These are phyloP conservation scores for Aristolochia fimbriata DNA, from an alignment of 164 flowering plant species.

Conservation along the genomic window DNA sequence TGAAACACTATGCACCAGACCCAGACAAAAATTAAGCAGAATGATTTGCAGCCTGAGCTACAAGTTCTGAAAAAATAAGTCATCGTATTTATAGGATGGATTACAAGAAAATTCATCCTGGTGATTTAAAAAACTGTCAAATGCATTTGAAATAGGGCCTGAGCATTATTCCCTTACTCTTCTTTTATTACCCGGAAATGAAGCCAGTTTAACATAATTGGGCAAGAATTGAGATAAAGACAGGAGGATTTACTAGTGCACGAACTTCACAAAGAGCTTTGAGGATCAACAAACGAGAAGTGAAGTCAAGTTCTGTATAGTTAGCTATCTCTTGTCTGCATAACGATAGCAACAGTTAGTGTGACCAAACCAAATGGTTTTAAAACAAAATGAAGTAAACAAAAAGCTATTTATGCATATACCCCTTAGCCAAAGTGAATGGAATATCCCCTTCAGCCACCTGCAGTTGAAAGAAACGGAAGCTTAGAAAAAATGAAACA, in stretches of 20 bases:
- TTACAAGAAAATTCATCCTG: too few species aligned
- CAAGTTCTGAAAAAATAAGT: too few species aligned
- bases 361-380: not conserved
- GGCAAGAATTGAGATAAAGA: not conserved
- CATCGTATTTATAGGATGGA: too few species aligned
- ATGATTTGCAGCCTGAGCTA: too few species aligned
- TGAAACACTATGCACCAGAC: too few species aligned
- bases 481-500: too few species aligned
- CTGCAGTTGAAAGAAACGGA: constrained; percentile 22
- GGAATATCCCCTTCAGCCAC: constrained; percentile 82
- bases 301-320: constrained; percentile 66
- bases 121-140: too few species aligned
- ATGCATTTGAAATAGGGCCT: too few species aligned
- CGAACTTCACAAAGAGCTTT: constrained; percentile 93
- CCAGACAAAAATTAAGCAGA: too few species aligned
- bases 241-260: constrained; percentile 33
- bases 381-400: not conserved
- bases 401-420: constrained; percentile 3
- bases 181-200: too few species aligned
- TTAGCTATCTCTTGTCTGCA: constrained; percentile 58
- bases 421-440: constrained; percentile 53
- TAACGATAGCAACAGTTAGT: constrained; percentile 5
- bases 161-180: too few species aligned
- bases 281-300: constrained; percentile 47
- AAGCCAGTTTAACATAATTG: not conserved